Base-by-base conservation (phyloP, 2,329 filamentous ascomycete genomes). In the Colletotrichum lini region DNA sequence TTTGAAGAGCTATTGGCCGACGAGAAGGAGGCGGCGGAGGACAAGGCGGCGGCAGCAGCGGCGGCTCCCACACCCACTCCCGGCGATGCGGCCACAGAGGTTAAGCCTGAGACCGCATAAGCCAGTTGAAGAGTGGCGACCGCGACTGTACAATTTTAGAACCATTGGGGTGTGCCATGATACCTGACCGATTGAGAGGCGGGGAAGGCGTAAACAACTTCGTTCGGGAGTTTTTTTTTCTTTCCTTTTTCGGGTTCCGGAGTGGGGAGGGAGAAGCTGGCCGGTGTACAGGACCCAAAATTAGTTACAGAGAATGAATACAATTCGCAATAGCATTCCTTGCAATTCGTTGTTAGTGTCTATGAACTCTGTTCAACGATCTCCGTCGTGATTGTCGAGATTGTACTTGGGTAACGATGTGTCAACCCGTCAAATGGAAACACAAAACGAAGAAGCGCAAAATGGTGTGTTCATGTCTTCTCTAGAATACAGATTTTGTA, bases 291-390 rank as follows among this genome's bases (percentile, higher is more conserved):
- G 54, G 59, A 67, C 56, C 47, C 59, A 40, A 64, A 13, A 70
- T 65, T 38, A 73, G 58, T 62, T 59, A 62, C 67, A 72, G 42
- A 72, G 70, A 73, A 71, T 73, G 67, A 62, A 67, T 72, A 71
- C 42, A 53, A 71, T 40, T 67, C 44, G 57, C 15, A 62, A 30
- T 21, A 53, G 21, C 42, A 30, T 44, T 26, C 5, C 16, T 38
- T 38, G 10, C 18, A 40, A 5, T 26, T 13, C 5, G 9, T 12
- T 12, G 18, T 26, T 15, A 9, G 16, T 13, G 21, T 4, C 12
- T 63, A n/a, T 9, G 45, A 52, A 52, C 7, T n/a, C n/a, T 13
- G 7, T 7, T 18, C 12, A 2, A 16, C 10, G 5, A 9, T 30
- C 18, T 30, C 15, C 12, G 12, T 35, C 8, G 15, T 13, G 26